Conservation (phyloP, 257 asterid genomes). For the Capsicum chinense region DNA sequence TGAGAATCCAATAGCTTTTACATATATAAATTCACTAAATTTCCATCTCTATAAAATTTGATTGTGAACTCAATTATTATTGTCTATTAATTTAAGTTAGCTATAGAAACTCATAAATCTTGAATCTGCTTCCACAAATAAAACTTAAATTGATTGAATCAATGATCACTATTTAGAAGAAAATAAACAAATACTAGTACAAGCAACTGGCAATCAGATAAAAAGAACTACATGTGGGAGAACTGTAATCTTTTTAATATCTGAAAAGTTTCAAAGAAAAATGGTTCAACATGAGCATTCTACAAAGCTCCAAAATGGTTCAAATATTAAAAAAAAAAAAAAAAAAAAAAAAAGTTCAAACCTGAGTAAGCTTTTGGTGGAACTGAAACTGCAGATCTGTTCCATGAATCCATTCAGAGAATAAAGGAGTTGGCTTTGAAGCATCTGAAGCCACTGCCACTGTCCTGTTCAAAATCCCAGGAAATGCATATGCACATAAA, state of each 20-base stretch:
- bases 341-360: conserved; percentile 24
- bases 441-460: conserved; percentile 42
- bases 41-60: no score
- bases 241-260: no score
- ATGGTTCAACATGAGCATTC: conserved; percentile 12
- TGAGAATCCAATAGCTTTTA: not conserved
- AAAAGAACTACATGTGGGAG: not conserved
- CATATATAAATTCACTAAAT: not conserved
- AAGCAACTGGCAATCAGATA: not conserved
- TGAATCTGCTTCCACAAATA: not conserved
- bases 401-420: conserved; percentile 57
- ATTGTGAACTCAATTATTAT: not conserved
- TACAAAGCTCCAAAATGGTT: not conserved
- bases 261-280: not conserved
- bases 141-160: not conserved
- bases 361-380: conserved; percentile 59
- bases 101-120: not conserved
- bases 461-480: conserved; percentile 59
- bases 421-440: conserved; percentile 38
- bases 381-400: conserved; percentile 54
- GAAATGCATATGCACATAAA: conserved; percentile 58
- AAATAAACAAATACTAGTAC: not conserved
- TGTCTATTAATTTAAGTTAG: not conserved
- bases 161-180: not conserved
- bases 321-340: not conserved